Conservation (phyloP, 768 basidiomycete genomes). For the Pleurotus tuber-regium region DNA sequence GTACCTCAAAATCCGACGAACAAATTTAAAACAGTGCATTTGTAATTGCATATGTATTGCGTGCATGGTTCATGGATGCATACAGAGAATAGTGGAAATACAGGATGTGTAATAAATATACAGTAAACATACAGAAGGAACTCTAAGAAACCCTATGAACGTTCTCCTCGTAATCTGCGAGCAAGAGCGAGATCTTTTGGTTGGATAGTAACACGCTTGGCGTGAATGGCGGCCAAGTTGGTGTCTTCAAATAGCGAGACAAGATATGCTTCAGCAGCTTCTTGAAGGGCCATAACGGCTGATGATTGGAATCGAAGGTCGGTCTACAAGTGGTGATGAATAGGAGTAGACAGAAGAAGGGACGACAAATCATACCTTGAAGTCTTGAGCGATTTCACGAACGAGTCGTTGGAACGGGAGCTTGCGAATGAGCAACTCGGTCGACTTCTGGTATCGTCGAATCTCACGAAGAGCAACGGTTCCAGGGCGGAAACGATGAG, state of each 20-base stretch:
- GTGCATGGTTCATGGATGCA: not conserved
- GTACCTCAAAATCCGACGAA: too few species aligned
- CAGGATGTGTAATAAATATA: not conserved
- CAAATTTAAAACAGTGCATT: too few species aligned
- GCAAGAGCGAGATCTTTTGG: slow-evolving; percentile 85
- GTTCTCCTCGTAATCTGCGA: slow-evolving; percentile 76
- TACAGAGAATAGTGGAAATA: not conserved
- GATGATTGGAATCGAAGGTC: slow-evolving; percentile 90
- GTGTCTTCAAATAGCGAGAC: slow-evolving; percentile 80
- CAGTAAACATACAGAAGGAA: not conserved
- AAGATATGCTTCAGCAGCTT: slow-evolving; percentile 82
- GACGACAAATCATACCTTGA: slow-evolving; percentile 56
- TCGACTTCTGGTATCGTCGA: slow-evolving; percentile 85
- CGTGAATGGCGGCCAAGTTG: slow-evolving; percentile 83
- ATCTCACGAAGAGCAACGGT: slow-evolving; percentile 92
- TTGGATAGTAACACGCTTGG: slow-evolving; percentile 83
- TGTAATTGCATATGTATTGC: slow-evolving; percentile 1
- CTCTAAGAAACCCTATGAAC: slow-evolving; percentile 26
- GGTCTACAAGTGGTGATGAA: slow-evolving; percentile 39
- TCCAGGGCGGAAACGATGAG: slow-evolving; percentile 80
- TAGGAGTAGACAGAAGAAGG: slow-evolving; percentile 13
- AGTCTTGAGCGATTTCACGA: slow-evolving; percentile 89
- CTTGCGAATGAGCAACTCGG: slow-evolving; percentile 83
- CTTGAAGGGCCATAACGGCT: slow-evolving; percentile 83
- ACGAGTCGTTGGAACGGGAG: slow-evolving; percentile 90